Conservation (phyloP, 2,329 filamentous ascomycete genomes). For the Colletotrichum limetticola region DNA sequence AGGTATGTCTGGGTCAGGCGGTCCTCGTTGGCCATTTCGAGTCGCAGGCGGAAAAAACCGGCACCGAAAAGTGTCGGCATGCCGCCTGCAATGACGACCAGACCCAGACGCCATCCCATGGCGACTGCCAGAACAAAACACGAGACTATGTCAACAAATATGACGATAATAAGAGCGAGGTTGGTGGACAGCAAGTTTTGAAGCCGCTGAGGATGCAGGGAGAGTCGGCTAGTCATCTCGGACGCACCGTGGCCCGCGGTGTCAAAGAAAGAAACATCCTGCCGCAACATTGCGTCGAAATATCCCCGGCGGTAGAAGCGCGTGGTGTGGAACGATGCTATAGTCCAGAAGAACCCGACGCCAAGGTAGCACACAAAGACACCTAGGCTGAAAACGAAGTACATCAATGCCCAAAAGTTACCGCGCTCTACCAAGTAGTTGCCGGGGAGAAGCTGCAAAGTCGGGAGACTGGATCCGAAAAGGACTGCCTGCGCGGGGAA, state of each 20-base stretch:
- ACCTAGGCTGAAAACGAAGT: neutral
- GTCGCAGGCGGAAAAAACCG: slow-evolving; percentile 55
- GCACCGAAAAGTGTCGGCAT: slow-evolving; percentile 46
- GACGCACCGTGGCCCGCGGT: slow-evolving; percentile 36
- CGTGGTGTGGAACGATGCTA: neutral
- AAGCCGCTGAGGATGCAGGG: neutral
- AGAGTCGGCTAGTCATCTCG: neutral
- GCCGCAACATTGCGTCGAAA: slow-evolving; percentile 75
- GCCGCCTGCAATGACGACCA: slow-evolving; percentile 37
- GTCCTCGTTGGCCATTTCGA: slow-evolving; percentile 66
- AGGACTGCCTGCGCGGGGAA: neutral
- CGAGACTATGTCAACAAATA: neutral
- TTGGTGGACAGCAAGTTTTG: neutral
- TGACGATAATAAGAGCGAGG: neutral
- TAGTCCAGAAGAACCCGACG: neutral
- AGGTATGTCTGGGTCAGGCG: slow-evolving; percentile 68
- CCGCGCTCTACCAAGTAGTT: neutral
- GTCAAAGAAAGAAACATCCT: slow-evolving; percentile 94
- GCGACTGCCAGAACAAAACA: neutral
- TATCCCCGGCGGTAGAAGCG: neutral
- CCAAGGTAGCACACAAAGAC: neutral
- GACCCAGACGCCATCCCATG: slow-evolving; percentile 41
- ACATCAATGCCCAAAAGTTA: neutral
- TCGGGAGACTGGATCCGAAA: neutral
- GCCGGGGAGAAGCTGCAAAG: neutral